Evolutionary conservation across 352 stramenopile genomes (phyloP).

Genomic region (Aphanomyces invadans): DNA sequence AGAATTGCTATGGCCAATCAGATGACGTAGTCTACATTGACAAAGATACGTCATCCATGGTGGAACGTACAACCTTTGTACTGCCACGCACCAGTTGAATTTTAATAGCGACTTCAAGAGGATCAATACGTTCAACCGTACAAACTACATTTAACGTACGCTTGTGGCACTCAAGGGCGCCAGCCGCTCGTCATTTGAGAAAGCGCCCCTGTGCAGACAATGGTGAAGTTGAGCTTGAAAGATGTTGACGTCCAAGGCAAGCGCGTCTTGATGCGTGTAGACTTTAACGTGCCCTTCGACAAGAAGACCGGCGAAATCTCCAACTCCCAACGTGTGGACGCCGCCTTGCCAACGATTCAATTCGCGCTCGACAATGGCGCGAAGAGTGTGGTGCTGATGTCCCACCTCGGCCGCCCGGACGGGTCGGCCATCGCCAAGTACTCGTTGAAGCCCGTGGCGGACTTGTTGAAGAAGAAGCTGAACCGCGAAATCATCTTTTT

Average conservation of each 20-base stretch:
- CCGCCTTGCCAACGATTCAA: slow-evolving; percentile 93
- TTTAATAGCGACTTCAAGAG: too few species aligned
- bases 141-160: neutral
- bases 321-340: slow-evolving; percentile 99
- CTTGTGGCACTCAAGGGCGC: neutral
- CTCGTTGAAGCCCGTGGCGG: slow-evolving; percentile 92
- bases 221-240: slow-evolving; percentile 86
- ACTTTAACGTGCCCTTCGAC: slow-evolving; percentile 99
- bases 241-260: slow-evolving; percentile 94
- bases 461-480: slow-evolving; percentile 88
- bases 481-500: slow-evolving; percentile 89
- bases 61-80: slow-evolving; percentile 1
- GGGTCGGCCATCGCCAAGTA: slow-evolving; percentile 91
- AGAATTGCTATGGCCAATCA: slow-evolving; percentile 5
- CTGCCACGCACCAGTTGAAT: too few species aligned
- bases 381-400: slow-evolving; percentile 97
- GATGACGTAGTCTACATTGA: neutral
- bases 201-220: slow-evolving; percentile 27
- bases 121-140: too few species aligned
- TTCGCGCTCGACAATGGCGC: slow-evolving; percentile 96
- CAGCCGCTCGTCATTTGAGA: slow-evolving; percentile 1
- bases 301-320: slow-evolving; percentile 86
- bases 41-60: slow-evolving; percentile 10
- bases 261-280: slow-evolving; percentile 98
- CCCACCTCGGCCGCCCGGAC: slow-evolving; percentile 97